Evolutionary conservation across 495 filamentous ascomycete species (phyloP), one percentile per base, ranked within the genome.

Genomic region (Echria macrotheca): DNA sequence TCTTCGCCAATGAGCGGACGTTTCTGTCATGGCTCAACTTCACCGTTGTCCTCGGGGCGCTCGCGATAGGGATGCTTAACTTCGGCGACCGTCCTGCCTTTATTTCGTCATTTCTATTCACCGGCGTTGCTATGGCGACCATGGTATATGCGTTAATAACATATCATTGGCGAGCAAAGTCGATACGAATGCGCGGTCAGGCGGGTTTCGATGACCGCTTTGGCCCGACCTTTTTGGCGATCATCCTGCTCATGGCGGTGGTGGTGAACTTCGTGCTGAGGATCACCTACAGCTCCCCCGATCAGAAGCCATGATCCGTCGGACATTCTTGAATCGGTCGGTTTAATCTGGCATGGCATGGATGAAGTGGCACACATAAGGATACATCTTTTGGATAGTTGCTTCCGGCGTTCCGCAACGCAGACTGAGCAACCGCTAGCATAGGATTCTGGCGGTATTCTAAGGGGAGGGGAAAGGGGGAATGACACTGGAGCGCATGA

Each of bases 11-110:
- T 75, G 93, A 99, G 75, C 90, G 93, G 44, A 99, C 93, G 32
- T 99, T 97, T 62, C 83, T 99, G 60, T 93, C 87, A 63, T 99
- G 94, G 94, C 86, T 99, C 57, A 97, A 97, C 76, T 97, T 97
- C 78, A 93, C 87, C 63, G 91, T 97, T 61, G 91, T 99, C 67
- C 82, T 99, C 33, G 93, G 93, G 59, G 91, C 91, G 44, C 81
- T 99, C 42, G 91, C 91, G 21, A 84, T 97, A 48, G 93, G 94
- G 44, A 87, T 99, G 52, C 79, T 99, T 53, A 99, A 99, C 77
- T 99, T 99, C 60, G 91, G 93, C 61, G 94, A 99, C 68, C 82
- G 80, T 44, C 79, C 93, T 40, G 91, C 91, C 47, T 87, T 90
- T 60, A 95, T 48, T 70, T 89, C 84, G 51, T 89, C 93, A 19